Evolutionary conservation across 129 eudicot genomes (phyloP), one percentile per base, ranked within the genome.

Genomic region (Helichrysum umbraculigerum): DNA sequence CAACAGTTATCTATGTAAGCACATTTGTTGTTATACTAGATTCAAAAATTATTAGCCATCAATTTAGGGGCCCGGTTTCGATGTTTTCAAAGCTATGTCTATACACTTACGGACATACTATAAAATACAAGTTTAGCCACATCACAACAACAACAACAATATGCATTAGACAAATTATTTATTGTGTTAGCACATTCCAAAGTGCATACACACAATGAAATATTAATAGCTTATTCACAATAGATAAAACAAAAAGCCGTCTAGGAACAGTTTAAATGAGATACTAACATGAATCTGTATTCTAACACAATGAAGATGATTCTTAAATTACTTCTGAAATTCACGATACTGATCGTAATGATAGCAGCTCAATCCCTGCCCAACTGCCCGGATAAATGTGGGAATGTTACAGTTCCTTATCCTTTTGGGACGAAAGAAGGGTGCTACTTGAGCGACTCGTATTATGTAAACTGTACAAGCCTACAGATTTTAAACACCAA

Each of bases 381-480:
- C 9, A 51, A 37, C 21, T 79, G 83, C 63, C 83, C 83, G 4
- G 52, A 73, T 54, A 79, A 65, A 37, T 79, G 79, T 21, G 74
- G 69, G 0, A 66, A 73, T 0, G 22, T 79, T 8, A 72, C 79
- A 6, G 67, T 79, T 59, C 62, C 68, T 0, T 79, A 51, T 20
- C 83, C 83, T 66, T 79, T 73, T 12, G 83, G 83, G 22, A 25
- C 15, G 28, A 28, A 1, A 37, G 7, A 21, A 19, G 81, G 85
- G 35, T 71, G 78, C 30, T 76, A 73, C 82, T 61, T 72, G 70
- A 70, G 5, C 59, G 32, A 66, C 59, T 22, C 10, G 12, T 73
- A 73, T 42, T 10, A 25, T 3, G 64, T 79, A 44, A 73, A 79
- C 7, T 79, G 83, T 67, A 20, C 63, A 20, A 59, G 2, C 4